Evolutionary conservation across 2,329 filamentous ascomycete genomes (phyloP).

Genomic region (Cercospora citrullina): DNA sequence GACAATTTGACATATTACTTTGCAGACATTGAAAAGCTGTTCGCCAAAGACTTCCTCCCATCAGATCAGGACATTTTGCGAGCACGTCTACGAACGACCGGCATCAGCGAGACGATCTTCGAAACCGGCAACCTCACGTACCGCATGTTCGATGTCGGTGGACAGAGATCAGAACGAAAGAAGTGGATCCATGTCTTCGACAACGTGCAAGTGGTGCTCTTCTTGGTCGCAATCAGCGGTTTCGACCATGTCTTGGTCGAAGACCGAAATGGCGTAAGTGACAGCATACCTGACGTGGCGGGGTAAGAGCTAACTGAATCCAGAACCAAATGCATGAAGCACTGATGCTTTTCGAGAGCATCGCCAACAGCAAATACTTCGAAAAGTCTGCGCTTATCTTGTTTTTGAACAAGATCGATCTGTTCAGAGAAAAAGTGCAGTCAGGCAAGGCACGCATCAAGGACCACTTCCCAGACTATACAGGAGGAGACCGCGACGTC

Average conservation of each 20-base stretch:
- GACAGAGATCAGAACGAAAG: conserved; percentile 88
- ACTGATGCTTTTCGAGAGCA: conserved; percentile 55
- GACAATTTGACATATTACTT: conserved; percentile 96
- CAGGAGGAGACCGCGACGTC: conserved; percentile 47
- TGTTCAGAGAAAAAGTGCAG: conserved; percentile 53
- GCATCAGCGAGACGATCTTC: conserved; percentile 93
- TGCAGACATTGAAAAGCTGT: conserved; percentile 62
- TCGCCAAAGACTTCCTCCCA: conserved; percentile 74
- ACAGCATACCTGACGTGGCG: neutral
- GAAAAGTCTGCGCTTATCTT: conserved; percentile 54
- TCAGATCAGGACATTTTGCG: conserved; percentile 90
- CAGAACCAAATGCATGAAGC: conserved; percentile 59
- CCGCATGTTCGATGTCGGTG: conserved; percentile 94
- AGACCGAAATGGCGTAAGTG: conserved; percentile 86
- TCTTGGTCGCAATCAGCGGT: conserved; percentile 91
- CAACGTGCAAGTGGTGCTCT: conserved; percentile 87
- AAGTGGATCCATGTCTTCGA: conserved; percentile 98
- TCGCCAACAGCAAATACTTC: conserved; percentile 55
- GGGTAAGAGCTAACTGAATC: conserved; percentile 9
- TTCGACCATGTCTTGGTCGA: conserved; percentile 96
- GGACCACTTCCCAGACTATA: conserved; percentile 54
- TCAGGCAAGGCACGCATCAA: conserved; percentile 49
- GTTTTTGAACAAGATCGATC: conserved; percentile 56
- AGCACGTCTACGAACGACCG: conserved; percentile 85
- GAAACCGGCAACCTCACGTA: conserved; percentile 90